These are phyloP conservation scores for Ogataea kodamae DNA, from an alignment of 805 yeast genomes.

Conservation along the genomic window DNA sequence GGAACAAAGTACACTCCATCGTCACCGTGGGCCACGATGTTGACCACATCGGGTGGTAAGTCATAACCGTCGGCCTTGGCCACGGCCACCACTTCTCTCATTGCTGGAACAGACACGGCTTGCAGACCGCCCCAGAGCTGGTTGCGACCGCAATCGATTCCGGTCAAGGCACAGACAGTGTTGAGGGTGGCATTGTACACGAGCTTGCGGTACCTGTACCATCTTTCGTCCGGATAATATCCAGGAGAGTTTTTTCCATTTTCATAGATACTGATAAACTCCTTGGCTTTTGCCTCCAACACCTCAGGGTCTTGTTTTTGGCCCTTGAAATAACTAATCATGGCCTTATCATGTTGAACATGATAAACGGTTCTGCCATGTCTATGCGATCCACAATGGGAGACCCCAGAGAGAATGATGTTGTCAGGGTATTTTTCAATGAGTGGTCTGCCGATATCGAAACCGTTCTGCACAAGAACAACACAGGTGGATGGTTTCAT, in stretches of 20 bases:
- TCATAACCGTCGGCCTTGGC: conserved; percentile 68
- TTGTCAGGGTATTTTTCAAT: conserved; percentile 43
- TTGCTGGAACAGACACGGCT: conserved; percentile 50
- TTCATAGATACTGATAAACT: conserved; percentile 44
- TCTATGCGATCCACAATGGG: conserved; percentile 55
- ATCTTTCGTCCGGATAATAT: conserved; percentile 44
- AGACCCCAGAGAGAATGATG: conserved; percentile 54
- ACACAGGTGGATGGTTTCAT: conserved; percentile 43
- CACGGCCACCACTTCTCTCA: conserved; percentile 61
- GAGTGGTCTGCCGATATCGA: conserved; percentile 54
- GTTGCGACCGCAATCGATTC: conserved; percentile 55
- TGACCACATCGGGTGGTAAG: conserved; percentile 47
- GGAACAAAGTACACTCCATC: conserved; percentile 61
- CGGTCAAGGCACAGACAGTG: conserved; percentile 57
- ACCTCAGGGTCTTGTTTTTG: conserved; percentile 30
- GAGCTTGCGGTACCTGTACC: conserved; percentile 61
- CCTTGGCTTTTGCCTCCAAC: conserved; percentile 36
- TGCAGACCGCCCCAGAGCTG: conserved; percentile 42
- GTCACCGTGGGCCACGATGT: conserved; percentile 52
- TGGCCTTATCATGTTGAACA: conserved; percentile 42
- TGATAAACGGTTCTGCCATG: conserved; percentile 48
- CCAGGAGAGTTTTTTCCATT: conserved; percentile 40
- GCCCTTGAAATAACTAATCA: conserved; percentile 51
- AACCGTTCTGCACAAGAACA: conserved; percentile 58
- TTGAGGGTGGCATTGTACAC: conserved; percentile 68